Conservation (phyloP, 495 filamentous ascomycete genomes). For the Xylaria venustula region DNA sequence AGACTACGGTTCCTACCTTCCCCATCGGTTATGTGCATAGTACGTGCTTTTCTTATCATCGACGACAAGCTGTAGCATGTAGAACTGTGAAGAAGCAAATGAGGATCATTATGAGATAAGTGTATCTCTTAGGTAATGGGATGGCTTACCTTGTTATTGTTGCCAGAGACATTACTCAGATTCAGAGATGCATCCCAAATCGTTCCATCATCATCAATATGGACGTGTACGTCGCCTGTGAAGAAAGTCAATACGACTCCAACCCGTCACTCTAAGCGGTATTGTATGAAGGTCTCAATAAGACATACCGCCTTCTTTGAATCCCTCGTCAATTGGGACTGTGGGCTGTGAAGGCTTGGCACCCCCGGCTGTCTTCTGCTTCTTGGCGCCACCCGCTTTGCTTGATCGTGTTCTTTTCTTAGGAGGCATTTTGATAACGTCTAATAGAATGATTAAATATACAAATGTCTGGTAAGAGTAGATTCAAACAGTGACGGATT, state of each 20-base stretch:
- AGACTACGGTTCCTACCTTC: slow-evolving; percentile 19
- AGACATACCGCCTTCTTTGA: slow-evolving; percentile 11
- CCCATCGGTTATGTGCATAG: slow-evolving; percentile 61
- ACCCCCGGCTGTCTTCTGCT: slow-evolving; percentile 12
- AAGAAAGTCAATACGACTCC: neutral
- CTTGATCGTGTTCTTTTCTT: slow-evolving; percentile 23
- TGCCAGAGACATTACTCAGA: slow-evolving; percentile 49
- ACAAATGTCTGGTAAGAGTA: too few species aligned
- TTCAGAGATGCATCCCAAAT: slow-evolving; percentile 57
- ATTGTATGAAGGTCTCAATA: neutral
- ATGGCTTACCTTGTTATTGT: slow-evolving; percentile 52
- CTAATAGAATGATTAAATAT: too few species aligned
- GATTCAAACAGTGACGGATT: too few species aligned
- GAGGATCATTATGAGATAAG: neutral
- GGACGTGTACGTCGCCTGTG: slow-evolving; percentile 41
- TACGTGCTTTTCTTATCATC: slow-evolving; percentile 23
- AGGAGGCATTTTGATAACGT: neutral
- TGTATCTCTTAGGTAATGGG: neutral
- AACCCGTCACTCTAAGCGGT: slow-evolving; percentile 1
- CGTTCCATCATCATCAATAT: slow-evolving; percentile 50
- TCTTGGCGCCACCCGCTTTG: slow-evolving; percentile 12
- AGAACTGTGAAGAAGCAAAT: neutral
- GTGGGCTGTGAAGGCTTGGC: slow-evolving; percentile 30
- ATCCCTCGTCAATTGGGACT: slow-evolving; percentile 35
- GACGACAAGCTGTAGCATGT: slow-evolving; percentile 22